A percentile compares a stretch with the other conserved stretches of the same genome.
These are phyloP conservation scores for Hsuehochloa calcarea DNA, from an alignment of 176 grass and related monocot genomes.

Conservation along the genomic window DNA sequence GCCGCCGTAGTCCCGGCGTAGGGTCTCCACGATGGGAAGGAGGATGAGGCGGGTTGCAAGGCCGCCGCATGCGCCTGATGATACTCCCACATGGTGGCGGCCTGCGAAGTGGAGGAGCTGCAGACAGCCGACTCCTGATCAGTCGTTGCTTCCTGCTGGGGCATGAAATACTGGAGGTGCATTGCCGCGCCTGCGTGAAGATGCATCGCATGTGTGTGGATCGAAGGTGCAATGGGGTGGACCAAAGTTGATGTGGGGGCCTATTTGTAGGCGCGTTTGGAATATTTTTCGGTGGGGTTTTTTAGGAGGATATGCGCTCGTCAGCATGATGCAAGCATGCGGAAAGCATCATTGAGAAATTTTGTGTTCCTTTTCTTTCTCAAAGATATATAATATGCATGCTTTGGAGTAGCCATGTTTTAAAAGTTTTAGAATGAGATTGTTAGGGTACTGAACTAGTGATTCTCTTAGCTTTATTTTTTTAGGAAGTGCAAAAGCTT, in stretches of 20 bases:
- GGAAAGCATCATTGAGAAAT: slow-evolving; percentile 48
- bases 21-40: slow-evolving; percentile 32
- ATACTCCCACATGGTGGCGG: slow-evolving; percentile 52
- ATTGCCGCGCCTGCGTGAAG: slow-evolving; percentile 31
- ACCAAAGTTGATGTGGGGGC: slow-evolving; percentile 38
- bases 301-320: slow-evolving; percentile 40
- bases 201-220: slow-evolving; percentile 51
- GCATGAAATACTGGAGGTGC: slow-evolving; percentile 63
- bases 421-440: background rate
- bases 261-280: slow-evolving; percentile 37
- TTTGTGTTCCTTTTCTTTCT: slow-evolving; percentile 12
- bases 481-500: too few relatives aligned
- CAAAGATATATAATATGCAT: background rate
- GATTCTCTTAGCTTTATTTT: too few relatives aligned
- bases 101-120: slow-evolving; percentile 37
- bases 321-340: slow-evolving; percentile 50
- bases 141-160: slow-evolving; percentile 32
- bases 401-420: background rate
- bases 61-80: slow-evolving; percentile 24
- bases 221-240: slow-evolving; percentile 40
- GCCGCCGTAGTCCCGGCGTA: slow-evolving; percentile 28
- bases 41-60: slow-evolving; percentile 18
- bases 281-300: slow-evolving; percentile 23
- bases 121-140: slow-evolving; percentile 12
- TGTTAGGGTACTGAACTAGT: background rate